phyloP scores from a whole-genome alignment of 495 filamentous ascomycete species.

The Talaromyces stipitatus region DNA sequence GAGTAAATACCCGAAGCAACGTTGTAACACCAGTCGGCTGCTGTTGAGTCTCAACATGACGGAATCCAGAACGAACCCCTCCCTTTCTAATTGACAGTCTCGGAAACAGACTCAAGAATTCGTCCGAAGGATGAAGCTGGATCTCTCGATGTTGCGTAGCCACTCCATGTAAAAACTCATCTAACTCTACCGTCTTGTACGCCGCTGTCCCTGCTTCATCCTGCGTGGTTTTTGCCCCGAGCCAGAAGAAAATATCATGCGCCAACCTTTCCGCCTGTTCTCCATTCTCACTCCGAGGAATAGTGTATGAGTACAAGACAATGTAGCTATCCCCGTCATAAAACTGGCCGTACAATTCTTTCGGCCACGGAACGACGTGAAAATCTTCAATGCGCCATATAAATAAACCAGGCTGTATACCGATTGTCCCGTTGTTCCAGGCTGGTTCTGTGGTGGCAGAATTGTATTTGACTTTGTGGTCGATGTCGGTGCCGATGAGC shows the following conservation, averaged over 20 bases:
- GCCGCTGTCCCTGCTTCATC: constrained; percentile 58
- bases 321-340: constrained; percentile 60
- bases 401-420: constrained; percentile 38
- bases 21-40: constrained; percentile 27
- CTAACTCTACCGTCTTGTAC: constrained; percentile 60
- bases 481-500: constrained; percentile 49
- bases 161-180: constrained; percentile 51
- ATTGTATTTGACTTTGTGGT: constrained; percentile 56
- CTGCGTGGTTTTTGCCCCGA: constrained; percentile 50
- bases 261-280: constrained; percentile 29
- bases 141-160: constrained; percentile 54
- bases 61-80: constrained; percentile 54
- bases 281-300: constrained; percentile 27
- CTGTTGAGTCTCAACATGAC: constrained; percentile 43
- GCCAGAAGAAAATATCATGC: constrained; percentile 56
- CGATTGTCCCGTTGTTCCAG: constrained; percentile 48
- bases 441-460: constrained; percentile 53
- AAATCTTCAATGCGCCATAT: constrained; percentile 59
- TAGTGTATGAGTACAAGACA: constrained; percentile 42
- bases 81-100: constrained; percentile 44
- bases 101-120: constrained; percentile 51
- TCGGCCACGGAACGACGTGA: constrained; percentile 51
- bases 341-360: constrained; percentile 44
- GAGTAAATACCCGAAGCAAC: constrained; percentile 51
- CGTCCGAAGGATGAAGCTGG: constrained; percentile 45